phyloP scores from a whole-genome alignment of 768 basidiomycete genomes.

The Coprinopsis sp. region DNA sequence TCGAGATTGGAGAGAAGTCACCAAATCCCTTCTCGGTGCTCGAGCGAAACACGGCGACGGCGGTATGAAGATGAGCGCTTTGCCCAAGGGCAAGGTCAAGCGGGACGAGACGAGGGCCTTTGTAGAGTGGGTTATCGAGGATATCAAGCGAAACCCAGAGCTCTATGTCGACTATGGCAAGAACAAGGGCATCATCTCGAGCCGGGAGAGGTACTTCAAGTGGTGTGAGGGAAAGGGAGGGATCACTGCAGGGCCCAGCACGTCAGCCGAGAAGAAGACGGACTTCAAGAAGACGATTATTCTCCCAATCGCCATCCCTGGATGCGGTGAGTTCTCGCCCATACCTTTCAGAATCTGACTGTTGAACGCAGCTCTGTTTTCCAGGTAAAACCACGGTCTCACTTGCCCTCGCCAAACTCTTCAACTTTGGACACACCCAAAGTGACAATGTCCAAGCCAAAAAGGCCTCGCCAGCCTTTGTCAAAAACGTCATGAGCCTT shows the following conservation, averaged over 20 bases:
- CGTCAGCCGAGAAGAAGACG: slow-evolving; percentile 27
- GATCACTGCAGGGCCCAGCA: too few relatives aligned
- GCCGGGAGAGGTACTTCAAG: slow-evolving; percentile 70
- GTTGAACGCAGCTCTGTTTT: not conserved
- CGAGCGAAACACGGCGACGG: slow-evolving; percentile 24
- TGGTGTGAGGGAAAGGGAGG: slow-evolving; percentile 50
- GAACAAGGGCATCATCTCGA: slow-evolving; percentile 82
- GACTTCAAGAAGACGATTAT: slow-evolving; percentile 73
- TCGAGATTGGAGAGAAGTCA: slow-evolving; percentile 94
- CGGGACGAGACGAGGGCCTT: slow-evolving; percentile 77
- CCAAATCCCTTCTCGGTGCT: slow-evolving; percentile 61
- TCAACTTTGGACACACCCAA: slow-evolving; percentile 88
- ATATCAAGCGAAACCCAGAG: slow-evolving; percentile 57
- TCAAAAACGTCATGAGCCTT: slow-evolving; percentile 64
- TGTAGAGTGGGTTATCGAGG: slow-evolving; percentile 74
- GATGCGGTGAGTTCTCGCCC: slow-evolving; percentile 68
- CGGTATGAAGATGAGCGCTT: slow-evolving; percentile 25
- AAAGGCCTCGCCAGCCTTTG: slow-evolving; percentile 64
- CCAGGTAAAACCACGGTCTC: slow-evolving; percentile 85
- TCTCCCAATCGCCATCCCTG: slow-evolving; percentile 86
- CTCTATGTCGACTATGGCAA: slow-evolving; percentile 62
- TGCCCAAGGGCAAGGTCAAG: slow-evolving; percentile 66
- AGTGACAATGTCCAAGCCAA: slow-evolving; percentile 84
- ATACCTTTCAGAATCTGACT: not conserved
- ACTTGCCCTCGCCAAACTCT: slow-evolving; percentile 73